phyloP scores from a whole-genome alignment of 164 flowering plant species.

The Kalanchoe fedtschenkoi region DNA sequence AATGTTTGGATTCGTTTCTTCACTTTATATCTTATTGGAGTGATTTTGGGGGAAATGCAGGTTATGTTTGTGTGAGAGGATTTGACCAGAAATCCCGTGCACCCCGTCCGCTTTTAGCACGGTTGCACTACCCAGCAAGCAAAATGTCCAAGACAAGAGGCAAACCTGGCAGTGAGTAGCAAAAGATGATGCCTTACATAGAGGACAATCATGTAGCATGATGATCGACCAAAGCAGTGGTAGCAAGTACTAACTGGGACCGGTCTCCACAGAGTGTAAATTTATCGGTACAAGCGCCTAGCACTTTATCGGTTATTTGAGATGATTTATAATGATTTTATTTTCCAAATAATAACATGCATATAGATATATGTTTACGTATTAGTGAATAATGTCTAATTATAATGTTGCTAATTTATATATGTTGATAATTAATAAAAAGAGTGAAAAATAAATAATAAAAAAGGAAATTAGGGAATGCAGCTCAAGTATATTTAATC shows the following conservation, averaged over 20 bases:
- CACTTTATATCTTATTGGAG: too few relatives aligned
- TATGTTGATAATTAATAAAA: too few relatives aligned
- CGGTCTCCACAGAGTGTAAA: neutral
- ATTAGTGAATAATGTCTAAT: too few relatives aligned
- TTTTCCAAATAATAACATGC: too few relatives aligned
- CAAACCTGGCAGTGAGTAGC: conserved; percentile 14
- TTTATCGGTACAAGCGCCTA: neutral
- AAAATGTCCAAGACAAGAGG: conserved; percentile 23
- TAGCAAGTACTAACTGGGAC: neutral
- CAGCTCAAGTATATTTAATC: too few relatives aligned
- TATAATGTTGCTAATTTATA: too few relatives aligned
- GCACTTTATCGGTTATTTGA: too few relatives aligned
- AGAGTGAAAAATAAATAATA: too few relatives aligned
- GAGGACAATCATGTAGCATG: neutral
- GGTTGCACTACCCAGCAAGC: conserved; percentile 65
- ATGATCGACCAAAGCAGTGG: neutral
- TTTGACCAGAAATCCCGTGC: conserved; percentile 57
- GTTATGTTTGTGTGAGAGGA: conserved; percentile 72
- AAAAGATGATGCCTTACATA: neutral
- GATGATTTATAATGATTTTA: too few relatives aligned
- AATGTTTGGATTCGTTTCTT: too few relatives aligned
- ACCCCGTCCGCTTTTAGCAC: conserved; percentile 61
- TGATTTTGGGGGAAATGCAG: conserved; percentile 24
- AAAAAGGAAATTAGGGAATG: too few relatives aligned
- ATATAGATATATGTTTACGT: too few relatives aligned